Conservation (phyloP, 805 yeast species). For the Yamadazyma akitaensis region DNA sequence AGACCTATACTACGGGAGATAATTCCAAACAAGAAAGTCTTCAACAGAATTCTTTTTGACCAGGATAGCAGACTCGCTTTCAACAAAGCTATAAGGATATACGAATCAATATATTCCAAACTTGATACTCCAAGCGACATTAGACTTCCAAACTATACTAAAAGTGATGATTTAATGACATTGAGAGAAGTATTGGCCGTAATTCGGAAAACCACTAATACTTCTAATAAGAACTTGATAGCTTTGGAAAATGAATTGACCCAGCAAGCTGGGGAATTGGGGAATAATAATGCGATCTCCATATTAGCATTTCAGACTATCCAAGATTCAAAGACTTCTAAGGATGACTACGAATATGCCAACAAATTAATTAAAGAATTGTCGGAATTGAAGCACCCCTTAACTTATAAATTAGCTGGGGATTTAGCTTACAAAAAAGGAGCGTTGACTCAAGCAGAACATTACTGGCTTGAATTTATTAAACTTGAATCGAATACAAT, state of each 20-base stretch:
- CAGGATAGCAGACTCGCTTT: conserved; percentile 57
- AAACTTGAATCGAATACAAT: conserved; percentile 55
- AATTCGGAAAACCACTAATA: conserved; percentile 57
- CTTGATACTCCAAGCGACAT: conserved; percentile 39
- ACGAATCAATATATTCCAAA: conserved; percentile 48
- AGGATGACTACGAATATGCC: conserved; percentile 64
- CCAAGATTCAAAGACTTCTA: conserved; percentile 17
- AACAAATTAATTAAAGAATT: conserved; percentile 55
- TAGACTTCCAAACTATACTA: conserved; percentile 44
- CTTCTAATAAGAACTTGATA: conserved; percentile 53
- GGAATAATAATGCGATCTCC: conserved; percentile 77
- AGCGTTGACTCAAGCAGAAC: conserved; percentile 50
- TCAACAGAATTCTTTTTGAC: conserved; percentile 64
- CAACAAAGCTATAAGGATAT: conserved; percentile 51
- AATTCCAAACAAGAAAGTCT: conserved; percentile 56
- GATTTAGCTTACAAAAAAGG: conserved; percentile 62
- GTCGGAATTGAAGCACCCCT: conserved; percentile 60
- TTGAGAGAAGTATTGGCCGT: conserved; percentile 66
- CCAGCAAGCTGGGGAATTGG: conserved; percentile 82
- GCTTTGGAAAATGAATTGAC: conserved; percentile 67
- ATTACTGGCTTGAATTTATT: conserved; percentile 57
- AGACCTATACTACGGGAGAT: conserved; percentile 15
- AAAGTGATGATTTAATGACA: conserved; percentile 58
- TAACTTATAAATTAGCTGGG: conserved; percentile 74
- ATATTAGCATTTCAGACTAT: conserved; percentile 67